Base-by-base conservation (phyloP, 371 early-diverging fungal genomes). In the Smittium mucronatum region DNA sequence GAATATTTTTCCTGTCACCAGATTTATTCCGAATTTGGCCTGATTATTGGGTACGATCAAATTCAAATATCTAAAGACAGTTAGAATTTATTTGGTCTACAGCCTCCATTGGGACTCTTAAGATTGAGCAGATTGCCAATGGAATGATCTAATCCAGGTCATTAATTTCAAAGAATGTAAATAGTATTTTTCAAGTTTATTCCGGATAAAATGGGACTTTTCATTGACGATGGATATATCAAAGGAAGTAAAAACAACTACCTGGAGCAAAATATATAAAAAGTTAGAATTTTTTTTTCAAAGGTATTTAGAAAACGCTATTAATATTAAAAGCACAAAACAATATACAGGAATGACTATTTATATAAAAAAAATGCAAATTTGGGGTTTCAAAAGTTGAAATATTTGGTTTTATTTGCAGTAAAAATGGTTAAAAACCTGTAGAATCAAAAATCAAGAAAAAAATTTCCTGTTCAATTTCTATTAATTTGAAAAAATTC, bases 31-130 rank as follows among this genome's bases (percentile, higher is more conserved):
- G 32, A 67, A 29, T 58, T 73, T 57, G 77, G 75, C 58, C 64
- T 78, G n/a, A 68, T 69, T 30, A 71, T 67, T 30, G 74, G 61
- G 31, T 77, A 73, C 58, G 77, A 77, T 65, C 77, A 76, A 61
- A 70, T 77, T 33, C 59, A 35, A 11, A 63, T 77, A 26, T 71
- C 60, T 57, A 30, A 28, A 60, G 47, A 31, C 0, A 63, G 63
- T 31, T 70, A 75, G 2, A 73, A 77, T 36, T 30, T 76, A 16
- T 70, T 76, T 25, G 67, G 71, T 1, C 59, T 77, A 33, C 30
- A 68, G 21, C 72, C 77, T 34, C 77, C 76, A 2, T 30, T 77
- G 34, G 77, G 77, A 2, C 35, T 77, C 32, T 16, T 77, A 17
- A 69, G 75, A 25, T 71, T 77, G 73, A 69, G 61, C 25, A 34